These are phyloP conservation scores for Populus simonii DNA, from an alignment of 345 rosid genomes.

Conservation along the genomic window DNA sequence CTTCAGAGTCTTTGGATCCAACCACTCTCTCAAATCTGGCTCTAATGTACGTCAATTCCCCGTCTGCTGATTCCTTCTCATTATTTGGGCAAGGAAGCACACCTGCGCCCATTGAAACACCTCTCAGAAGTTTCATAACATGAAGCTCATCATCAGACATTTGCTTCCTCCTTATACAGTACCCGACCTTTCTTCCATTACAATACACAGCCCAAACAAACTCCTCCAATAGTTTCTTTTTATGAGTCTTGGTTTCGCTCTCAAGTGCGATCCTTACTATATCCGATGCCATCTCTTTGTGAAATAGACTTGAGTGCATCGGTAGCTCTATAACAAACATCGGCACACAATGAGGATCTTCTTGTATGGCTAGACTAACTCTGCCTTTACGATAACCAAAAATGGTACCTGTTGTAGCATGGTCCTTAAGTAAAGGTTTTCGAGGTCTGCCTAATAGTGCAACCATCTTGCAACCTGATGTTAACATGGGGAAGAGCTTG, in stretches of 20 bases:
- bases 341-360: constrained; percentile 84
- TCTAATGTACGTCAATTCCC: constrained; percentile 84
- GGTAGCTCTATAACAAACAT: constrained; percentile 84
- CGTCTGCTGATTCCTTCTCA: constrained; percentile 54
- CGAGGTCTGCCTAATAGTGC: constrained; percentile 67
- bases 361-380: constrained; percentile 80
- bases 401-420: constrained; percentile 76
- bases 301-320: constrained; percentile 59
- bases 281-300: constrained; percentile 94
- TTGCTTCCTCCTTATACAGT: constrained; percentile 79
- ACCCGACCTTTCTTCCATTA: constrained; percentile 83
- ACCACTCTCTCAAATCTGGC: constrained; percentile 82
- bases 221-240: constrained; percentile 78
- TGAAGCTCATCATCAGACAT: constrained; percentile 83
- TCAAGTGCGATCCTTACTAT: constrained; percentile 78
- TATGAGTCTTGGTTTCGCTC: constrained; percentile 77
- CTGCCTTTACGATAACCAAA: constrained; percentile 87
- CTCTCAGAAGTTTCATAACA: constrained; percentile 77
- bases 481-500: constrained; percentile 91
- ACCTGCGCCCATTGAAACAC: constrained; percentile 98
- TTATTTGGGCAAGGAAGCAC: constrained; percentile 71
- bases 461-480: constrained; percentile 97
- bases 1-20: constrained; percentile 90
- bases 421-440: constrained; percentile 71
- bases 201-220: constrained; percentile 92